Evolutionary conservation across 768 basidiomycete genomes (phyloP).

Genomic region (Galerina sulciceps): DNA sequence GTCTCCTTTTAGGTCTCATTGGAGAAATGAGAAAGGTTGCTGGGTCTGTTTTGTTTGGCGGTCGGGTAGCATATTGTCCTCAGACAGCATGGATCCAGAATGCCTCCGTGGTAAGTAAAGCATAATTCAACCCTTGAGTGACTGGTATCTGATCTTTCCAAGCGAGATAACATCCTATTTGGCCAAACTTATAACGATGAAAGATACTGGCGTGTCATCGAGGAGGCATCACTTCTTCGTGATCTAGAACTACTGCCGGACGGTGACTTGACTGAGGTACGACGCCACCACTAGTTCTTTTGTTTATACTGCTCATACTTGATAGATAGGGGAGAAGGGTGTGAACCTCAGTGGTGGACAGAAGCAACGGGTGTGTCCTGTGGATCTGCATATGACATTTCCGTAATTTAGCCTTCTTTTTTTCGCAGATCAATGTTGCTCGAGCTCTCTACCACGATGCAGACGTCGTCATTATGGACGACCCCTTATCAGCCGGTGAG

Average conservation of each 20-base stretch:
- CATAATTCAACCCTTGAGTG: background rate
- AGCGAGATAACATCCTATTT: constrained; percentile 71
- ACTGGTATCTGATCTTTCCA: background rate
- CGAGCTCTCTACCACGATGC: constrained; percentile 69
- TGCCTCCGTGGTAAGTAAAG: constrained; percentile 52
- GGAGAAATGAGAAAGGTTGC: constrained; percentile 66
- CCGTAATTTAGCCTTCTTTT: background rate
- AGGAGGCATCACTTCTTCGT: constrained; percentile 58
- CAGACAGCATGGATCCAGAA: constrained; percentile 83
- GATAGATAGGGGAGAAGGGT: constrained; percentile 72
- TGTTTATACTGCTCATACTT: background rate
- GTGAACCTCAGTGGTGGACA: constrained; percentile 70
- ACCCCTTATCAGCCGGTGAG: constrained; percentile 66
- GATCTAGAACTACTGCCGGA: constrained; percentile 69
- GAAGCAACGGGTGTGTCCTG: constrained; percentile 51
- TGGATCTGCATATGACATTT: background rate
- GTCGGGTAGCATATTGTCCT: constrained; percentile 67
- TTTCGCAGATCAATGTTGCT: constrained; percentile 64
- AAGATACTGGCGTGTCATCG: constrained; percentile 65
- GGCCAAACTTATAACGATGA: constrained; percentile 66
- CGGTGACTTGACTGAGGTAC: constrained; percentile 73
- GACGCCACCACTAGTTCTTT: constrained; percentile 7
- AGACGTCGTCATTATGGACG: constrained; percentile 65
- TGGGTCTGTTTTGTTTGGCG: constrained; percentile 62
- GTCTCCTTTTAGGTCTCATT: constrained; percentile 62